Conservation (phyloP, 2,329 filamentous ascomycete species). For the Fusarium humuli region DNA sequence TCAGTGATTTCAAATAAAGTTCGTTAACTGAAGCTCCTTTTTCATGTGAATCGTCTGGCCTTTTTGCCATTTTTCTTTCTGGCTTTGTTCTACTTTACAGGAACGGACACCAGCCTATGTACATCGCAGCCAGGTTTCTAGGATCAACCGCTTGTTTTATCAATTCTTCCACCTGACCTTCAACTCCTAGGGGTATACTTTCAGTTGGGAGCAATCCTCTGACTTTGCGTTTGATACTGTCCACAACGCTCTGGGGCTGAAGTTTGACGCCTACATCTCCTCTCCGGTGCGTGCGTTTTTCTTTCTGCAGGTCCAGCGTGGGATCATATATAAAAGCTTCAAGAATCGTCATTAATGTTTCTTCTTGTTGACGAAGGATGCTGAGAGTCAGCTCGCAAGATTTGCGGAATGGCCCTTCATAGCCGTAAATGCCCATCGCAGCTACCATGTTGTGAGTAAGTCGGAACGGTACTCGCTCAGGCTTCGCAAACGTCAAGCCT, state of each 20-base stretch:
- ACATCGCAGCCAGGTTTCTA: slow-evolving; percentile 88
- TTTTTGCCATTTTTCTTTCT: background rate
- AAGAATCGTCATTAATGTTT: slow-evolving; percentile 96
- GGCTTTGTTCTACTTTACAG: slow-evolving; percentile 46
- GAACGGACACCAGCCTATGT: slow-evolving; percentile 88
- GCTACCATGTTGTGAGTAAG: slow-evolving; percentile 99
- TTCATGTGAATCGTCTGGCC: background rate
- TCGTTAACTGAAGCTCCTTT: background rate
- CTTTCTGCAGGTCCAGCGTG: slow-evolving; percentile 87
- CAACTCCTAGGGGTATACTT: slow-evolving; percentile 91
- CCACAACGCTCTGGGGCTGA: slow-evolving; percentile 80
- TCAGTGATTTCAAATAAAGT: background rate
- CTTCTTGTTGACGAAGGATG: slow-evolving; percentile 89
- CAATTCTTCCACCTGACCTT: slow-evolving; percentile 96
- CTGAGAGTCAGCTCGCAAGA: slow-evolving; percentile 89
- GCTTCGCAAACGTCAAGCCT: slow-evolving; percentile 92
- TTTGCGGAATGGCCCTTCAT: slow-evolving; percentile 91
- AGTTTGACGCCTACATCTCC: slow-evolving; percentile 60
- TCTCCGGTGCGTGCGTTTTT: slow-evolving; percentile 62
- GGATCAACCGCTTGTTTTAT: slow-evolving; percentile 87
- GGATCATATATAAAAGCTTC: slow-evolving; percentile 98
- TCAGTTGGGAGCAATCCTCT: slow-evolving; percentile 85
- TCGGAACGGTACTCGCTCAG: slow-evolving; percentile 94
- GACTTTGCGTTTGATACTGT: slow-evolving; percentile 89
- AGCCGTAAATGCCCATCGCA: slow-evolving; percentile 94